Evolutionary conservation across 495 filamentous ascomycete species (phyloP), one percentile per base, ranked within the genome.

Genomic region (Amniculicola lignicola): DNA sequence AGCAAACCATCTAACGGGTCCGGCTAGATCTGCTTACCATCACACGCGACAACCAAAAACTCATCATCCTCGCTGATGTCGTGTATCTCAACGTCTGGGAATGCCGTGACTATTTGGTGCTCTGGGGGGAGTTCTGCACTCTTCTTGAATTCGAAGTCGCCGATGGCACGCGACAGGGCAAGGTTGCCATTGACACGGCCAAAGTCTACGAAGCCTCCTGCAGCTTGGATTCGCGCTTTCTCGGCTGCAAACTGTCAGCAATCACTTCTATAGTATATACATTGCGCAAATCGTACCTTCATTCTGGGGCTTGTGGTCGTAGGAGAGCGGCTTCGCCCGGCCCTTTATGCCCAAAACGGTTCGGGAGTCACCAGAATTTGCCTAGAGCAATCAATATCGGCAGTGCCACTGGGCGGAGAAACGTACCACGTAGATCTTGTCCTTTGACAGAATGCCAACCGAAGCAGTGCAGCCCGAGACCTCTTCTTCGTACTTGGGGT

Each of bases 141-240:
- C 79, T 96, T 97, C 82, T 98, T 98, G 80, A 98, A 98, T 70
- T 98, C 93, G 67, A 98, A 98, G 74, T 98, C 93, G 59, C 93
- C 93, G 66, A 98, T 96, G 59, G 93, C 93, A 68, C 93, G 85
- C 42, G 94, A 97, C 33, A 98, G 78, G n/a, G 93, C 93, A 42
- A 98, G 83, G 69, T 98, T 98, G 63, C 93, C 93, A 69, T 98
- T 98, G 59, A 98, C 93, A 67, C 93, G 87, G 43, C 91, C 93
- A 66, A 97, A 98, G 73, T 98, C 93, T 62, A 98, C 93, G 67
- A 98, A 98, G 39, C 93, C 93, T 64, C 93, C 93, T 2, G 93
- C 93, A 28, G 92, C 92, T 62, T 82, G 88, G 69, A 98, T 98
- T 68, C 93, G 79, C 40, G 93, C 90, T 75, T 96, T 97, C 72